Base-by-base conservation (phyloP, 257 asterid genomes). In the Scutellaria barbata region DNA sequence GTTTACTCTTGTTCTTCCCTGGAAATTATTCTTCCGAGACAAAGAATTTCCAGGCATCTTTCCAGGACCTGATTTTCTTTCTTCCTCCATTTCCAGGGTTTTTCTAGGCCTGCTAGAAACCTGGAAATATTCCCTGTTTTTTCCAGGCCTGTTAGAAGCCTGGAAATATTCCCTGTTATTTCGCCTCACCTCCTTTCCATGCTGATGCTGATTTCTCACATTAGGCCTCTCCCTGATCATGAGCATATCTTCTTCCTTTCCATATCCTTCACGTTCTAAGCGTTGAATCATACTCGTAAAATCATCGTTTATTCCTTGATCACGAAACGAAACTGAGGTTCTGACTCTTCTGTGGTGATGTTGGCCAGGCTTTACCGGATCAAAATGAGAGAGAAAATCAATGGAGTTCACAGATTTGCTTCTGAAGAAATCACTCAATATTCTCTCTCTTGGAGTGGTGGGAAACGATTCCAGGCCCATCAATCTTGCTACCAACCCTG, bases 391-490 rank as follows among this genome's bases (percentile, higher is more conserved):
- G 45, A 81, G 72, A 71, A 78, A 84, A 69, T 88, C 92, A 46
- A 84, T 75, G 35, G 88, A 88, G 30, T 76, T 84, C 22, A 59
- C 88, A 8, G 92, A 85, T 74, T 75, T 84, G 79, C 89, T 87
- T 47, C 89, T 72, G 74, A 86, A 75, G 40, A 52, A 82, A 51
- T 85, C 77, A 11, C 83, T 86, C 74, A 88, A n/a, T 0, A 73
- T 74, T n/a, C 54, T 62, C 6, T 76, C 74, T 46, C 40, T 74
- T 0, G 52, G 72, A 7, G 56, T 22, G 47, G 8, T 10, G 6
- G 95, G 91, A 22, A 88, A 66, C 2, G 91, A 80, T 2, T 88
- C 95, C 66, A 88, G 52, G 10, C 95, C 91, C 95, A 88, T 88
- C 55, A 88, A 59, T 39, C 80, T 82, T 8, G 95, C 95, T 51